Percentiles rank a stretch among this genome's conserved stretches.
Evolutionary conservation across 768 basidiomycete species (phyloP).

Genomic region (Suillus lakei): DNA sequence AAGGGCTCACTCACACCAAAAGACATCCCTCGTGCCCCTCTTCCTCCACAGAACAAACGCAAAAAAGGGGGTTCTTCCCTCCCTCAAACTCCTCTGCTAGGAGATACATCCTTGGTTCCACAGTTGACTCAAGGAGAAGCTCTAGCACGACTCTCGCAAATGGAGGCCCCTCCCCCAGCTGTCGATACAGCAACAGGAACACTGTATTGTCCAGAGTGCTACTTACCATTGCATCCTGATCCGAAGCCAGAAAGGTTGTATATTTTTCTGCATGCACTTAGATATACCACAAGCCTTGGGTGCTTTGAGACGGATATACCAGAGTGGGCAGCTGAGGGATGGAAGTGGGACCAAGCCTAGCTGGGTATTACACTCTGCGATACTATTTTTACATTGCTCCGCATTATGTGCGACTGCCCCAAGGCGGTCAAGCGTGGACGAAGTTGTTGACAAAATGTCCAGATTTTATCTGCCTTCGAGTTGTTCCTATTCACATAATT

Average conservation of each 20-base stretch:
- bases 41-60: constrained; percentile 64
- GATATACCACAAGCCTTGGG: constrained; percentile 84
- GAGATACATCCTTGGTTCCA: constrained; percentile 5
- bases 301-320: constrained; percentile 87
- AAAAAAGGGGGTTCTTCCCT: constrained; percentile 52
- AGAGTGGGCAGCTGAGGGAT: constrained; percentile 82
- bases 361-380: background rate
- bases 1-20: constrained; percentile 59
- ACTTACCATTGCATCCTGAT: constrained; percentile 90
- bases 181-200: constrained; percentile 48
- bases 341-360: constrained; percentile 61
- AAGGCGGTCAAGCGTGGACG: constrained; percentile 56
- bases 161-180: constrained; percentile 27
- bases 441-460: constrained; percentile 90
- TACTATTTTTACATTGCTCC: constrained; percentile 43
- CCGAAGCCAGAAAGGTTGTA: constrained; percentile 91
- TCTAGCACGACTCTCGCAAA: constrained; percentile 36
- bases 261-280: constrained; percentile 93
- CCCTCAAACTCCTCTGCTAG: background rate
- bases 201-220: constrained; percentile 88
- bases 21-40: constrained; percentile 37
- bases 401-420: constrained; percentile 49
- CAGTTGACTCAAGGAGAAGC: constrained; percentile 58
- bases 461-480: constrained; percentile 50
- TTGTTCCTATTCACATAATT: constrained; percentile 28